phyloP scores from a whole-genome alignment of 768 basidiomycete species.

The Amylocystis lapponica region DNA sequence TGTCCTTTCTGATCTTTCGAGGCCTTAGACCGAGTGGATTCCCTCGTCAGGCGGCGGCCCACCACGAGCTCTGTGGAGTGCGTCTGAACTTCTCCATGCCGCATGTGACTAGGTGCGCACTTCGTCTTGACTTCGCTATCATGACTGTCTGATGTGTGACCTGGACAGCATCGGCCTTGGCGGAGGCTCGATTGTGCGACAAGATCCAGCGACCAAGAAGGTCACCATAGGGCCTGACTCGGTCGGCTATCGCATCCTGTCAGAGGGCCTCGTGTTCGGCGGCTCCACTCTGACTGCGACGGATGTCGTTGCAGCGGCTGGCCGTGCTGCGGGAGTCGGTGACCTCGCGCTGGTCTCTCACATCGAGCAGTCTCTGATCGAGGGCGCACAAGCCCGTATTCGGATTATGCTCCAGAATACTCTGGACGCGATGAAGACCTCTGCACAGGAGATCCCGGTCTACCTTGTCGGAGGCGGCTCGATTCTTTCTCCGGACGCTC shows the following conservation, averaged over 20 bases:
- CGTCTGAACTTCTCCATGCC: conserved; percentile 55
- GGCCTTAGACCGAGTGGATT: conserved; percentile 58
- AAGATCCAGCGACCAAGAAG: conserved; percentile 22
- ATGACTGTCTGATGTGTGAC: too few species aligned
- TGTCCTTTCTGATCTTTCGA: too few species aligned
- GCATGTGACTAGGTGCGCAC: too few species aligned
- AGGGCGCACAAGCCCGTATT: too few species aligned
- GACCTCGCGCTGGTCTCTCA: too few species aligned
- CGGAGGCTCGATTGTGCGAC: conserved; percentile 51
- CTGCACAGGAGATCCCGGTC: conserved; percentile 47
- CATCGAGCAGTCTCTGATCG: too few species aligned
- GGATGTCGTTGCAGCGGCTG: conserved; percentile 46
- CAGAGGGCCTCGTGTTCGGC: conserved; percentile 49
- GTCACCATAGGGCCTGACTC: conserved; percentile 60
- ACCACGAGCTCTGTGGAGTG: conserved; percentile 55
- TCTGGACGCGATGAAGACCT: conserved; percentile 78
- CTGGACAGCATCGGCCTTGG: conserved; percentile 56
- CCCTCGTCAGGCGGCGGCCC: conserved; percentile 57
- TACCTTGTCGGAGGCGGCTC: conserved; percentile 65
- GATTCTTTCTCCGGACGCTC: conserved; percentile 45
- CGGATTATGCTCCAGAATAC: too few species aligned
- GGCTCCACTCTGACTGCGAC: conserved; percentile 55
- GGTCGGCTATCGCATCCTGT: conserved; percentile 49
- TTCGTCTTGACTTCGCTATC: too few species aligned
- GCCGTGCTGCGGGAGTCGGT: conserved; percentile 13